These are phyloP conservation scores for Fusarium sp. DNA, from an alignment of 2,329 filamentous ascomycete species.

Conservation along the genomic window DNA sequence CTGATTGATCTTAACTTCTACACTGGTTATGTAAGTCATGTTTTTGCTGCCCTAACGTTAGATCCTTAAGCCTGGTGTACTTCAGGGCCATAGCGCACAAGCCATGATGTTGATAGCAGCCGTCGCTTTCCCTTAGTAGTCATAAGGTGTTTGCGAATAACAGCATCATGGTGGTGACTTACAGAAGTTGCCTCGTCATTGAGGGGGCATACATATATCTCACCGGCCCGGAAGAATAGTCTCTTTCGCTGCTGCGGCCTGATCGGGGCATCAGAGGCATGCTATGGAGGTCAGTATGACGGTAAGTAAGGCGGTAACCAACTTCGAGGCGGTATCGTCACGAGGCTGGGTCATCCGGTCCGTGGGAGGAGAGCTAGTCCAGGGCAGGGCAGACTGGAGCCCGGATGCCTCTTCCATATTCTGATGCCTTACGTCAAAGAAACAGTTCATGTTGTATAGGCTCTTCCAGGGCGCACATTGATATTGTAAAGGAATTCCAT, in stretches of 20 bases:
- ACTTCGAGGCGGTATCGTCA: conserved; percentile 13
- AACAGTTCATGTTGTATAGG: neutral
- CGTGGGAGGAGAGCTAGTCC: conserved; percentile 1
- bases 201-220: neutral
- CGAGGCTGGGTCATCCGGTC: conserved; percentile 13
- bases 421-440: neutral
- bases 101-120: neutral
- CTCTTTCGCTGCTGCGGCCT: neutral
- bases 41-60: neutral
- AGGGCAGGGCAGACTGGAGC: neutral
- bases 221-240: neutral
- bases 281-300: conserved; percentile 2
- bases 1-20: neutral
- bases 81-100: neutral
- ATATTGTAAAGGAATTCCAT: neutral
- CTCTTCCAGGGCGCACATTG: neutral
- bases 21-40: neutral
- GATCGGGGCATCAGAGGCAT: neutral
- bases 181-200: neutral
- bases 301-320: conserved; percentile 14
- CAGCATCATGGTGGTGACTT: neutral
- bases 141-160: neutral
- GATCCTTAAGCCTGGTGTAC: neutral
- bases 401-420: neutral
- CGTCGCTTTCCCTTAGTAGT: neutral